These are phyloP conservation scores for Leishmania aethiopica DNA, from an alignment of 208 protist species.

Conservation along the genomic window DNA sequence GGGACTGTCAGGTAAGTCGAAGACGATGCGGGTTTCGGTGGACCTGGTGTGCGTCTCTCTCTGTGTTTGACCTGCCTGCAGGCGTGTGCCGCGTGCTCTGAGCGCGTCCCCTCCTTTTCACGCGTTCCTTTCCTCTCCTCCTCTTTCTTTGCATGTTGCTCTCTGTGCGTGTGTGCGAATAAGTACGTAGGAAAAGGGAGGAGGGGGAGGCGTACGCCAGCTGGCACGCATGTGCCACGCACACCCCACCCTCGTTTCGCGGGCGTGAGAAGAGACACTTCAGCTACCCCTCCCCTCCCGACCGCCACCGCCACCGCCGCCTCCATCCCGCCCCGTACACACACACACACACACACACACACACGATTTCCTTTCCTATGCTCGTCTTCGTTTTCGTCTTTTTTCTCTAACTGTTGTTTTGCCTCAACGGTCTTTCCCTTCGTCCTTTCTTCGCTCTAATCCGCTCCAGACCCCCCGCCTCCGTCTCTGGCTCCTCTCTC, in stretches of 20 bases:
- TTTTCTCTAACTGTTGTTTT: background rate
- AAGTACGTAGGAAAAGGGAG: background rate
- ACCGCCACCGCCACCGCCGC: too few relatives aligned
- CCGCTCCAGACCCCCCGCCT: background rate
- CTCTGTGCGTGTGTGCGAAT: too few relatives aligned
- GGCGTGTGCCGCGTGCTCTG: too few relatives aligned
- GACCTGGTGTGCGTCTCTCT: background rate
- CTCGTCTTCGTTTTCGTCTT: too few relatives aligned
- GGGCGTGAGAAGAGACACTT: background rate
- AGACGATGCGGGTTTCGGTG: background rate
- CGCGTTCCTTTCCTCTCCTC: background rate
- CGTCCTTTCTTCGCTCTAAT: background rate
- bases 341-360: too few relatives aligned
- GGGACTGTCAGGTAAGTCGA: background rate
- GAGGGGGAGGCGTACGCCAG: background rate
- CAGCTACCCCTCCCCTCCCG: background rate
- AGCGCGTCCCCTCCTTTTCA: background rate
- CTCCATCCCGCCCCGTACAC: background rate
- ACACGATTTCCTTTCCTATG: background rate
- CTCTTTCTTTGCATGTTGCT: background rate
- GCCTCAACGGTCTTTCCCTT: background rate
- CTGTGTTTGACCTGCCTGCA: too few relatives aligned
- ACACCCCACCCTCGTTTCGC: background rate
- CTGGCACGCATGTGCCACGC: background rate
- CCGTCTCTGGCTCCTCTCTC: background rate